phyloP scores from a whole-genome alignment of 2,329 filamentous ascomycete species.

The Fusarium piperis region DNA sequence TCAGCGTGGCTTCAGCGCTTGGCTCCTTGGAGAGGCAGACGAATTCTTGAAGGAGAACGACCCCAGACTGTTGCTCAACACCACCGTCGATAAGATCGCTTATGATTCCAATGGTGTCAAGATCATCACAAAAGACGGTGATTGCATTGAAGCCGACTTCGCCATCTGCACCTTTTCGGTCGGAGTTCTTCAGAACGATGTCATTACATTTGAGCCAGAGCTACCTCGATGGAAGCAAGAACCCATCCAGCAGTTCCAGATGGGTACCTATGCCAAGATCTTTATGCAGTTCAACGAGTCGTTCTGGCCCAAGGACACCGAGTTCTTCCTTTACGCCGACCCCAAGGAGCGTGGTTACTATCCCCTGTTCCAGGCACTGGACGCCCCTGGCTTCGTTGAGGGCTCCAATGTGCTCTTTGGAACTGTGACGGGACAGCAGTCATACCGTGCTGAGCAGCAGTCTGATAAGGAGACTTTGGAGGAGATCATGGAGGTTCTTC shows the following conservation, averaged over 20 bases:
- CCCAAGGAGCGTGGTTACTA: slow-evolving; percentile 54
- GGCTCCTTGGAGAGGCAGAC: slow-evolving; percentile 65
- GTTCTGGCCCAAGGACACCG: slow-evolving; percentile 65
- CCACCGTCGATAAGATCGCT: slow-evolving; percentile 62
- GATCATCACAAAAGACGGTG: slow-evolving; percentile 62
- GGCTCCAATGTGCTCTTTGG: slow-evolving; percentile 73
- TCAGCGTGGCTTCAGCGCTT: slow-evolving; percentile 67
- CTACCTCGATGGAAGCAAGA: slow-evolving; percentile 72
- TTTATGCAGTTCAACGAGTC: slow-evolving; percentile 75
- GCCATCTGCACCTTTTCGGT: slow-evolving; percentile 75
- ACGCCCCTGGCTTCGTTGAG: slow-evolving; percentile 64
- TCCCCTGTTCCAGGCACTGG: slow-evolving; percentile 72
- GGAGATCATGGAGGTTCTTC: slow-evolving; percentile 66
- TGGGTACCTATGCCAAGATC: slow-evolving; percentile 79
- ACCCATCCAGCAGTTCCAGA: slow-evolving; percentile 71
- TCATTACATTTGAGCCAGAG: slow-evolving; percentile 65
- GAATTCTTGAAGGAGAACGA: slow-evolving; percentile 68
- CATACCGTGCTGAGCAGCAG: slow-evolving; percentile 64
- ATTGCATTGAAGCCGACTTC: slow-evolving; percentile 67
- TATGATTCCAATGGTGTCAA: slow-evolving; percentile 64
- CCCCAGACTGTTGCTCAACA: slow-evolving; percentile 65
- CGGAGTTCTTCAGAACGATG: slow-evolving; percentile 72
- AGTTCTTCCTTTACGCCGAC: slow-evolving; percentile 59
- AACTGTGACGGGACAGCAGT: slow-evolving; percentile 50
- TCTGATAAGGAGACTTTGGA: slow-evolving; percentile 67